A percentile compares a stretch with the other conserved stretches of the same genome.
phyloP scores from a whole-genome alignment of 768 basidiomycete genomes.

The Suillus occidentalis region DNA sequence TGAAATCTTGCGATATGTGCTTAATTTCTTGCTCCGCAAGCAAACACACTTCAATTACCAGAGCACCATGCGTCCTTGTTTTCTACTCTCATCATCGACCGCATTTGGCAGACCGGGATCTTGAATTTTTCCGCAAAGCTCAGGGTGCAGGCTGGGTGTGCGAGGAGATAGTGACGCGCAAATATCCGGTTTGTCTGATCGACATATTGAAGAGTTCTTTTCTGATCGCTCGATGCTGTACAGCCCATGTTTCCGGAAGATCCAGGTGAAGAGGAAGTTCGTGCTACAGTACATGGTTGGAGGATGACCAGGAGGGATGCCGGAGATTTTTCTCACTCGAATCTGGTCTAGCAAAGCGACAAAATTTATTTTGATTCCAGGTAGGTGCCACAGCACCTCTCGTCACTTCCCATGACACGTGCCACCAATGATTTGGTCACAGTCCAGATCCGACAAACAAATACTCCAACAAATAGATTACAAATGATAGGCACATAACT shows the following conservation, averaged over 20 bases:
- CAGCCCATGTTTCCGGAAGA: slow-evolving; percentile 93
- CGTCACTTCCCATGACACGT: neutral
- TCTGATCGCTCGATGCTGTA: slow-evolving; percentile 2
- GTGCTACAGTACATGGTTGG: slow-evolving; percentile 89
- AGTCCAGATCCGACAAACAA: no score
- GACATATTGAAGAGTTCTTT: neutral
- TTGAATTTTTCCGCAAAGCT: slow-evolving; percentile 78
- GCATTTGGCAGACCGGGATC: slow-evolving; percentile 76
- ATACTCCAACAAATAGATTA: neutral
- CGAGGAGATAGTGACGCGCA: slow-evolving; percentile 63
- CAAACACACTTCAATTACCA: slow-evolving; percentile 18
- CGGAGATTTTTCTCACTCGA: neutral
- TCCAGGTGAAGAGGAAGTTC: slow-evolving; percentile 70
- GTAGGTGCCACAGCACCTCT: neutral
- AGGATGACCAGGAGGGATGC: slow-evolving; percentile 38
- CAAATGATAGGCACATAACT: neutral
- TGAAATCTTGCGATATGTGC: slow-evolving; percentile 65
- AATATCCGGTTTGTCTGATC: slow-evolving; percentile 53
- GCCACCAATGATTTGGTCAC: neutral
- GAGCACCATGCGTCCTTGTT: slow-evolving; percentile 60
- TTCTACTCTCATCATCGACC: slow-evolving; percentile 92
- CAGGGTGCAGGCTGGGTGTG: slow-evolving; percentile 66
- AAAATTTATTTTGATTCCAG: neutral
- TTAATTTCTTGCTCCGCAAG: slow-evolving; percentile 24
- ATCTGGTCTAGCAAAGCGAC: neutral